Conservation (phyloP, 2,329 filamentous ascomycete genomes). For the Teratosphaeria epicoccoides region DNA sequence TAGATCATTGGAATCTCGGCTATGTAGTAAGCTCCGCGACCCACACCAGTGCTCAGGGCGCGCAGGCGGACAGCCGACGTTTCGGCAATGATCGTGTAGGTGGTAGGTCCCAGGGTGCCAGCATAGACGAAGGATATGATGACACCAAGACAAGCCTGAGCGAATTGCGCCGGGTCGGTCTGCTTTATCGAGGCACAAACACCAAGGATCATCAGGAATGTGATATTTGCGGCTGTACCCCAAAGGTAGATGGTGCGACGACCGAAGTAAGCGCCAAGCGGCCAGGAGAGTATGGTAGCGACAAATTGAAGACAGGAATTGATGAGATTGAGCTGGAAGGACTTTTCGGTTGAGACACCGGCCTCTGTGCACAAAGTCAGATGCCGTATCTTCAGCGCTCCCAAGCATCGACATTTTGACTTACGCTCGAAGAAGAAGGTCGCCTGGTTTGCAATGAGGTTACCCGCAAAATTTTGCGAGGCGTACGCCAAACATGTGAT, state of each 20-base stretch:
- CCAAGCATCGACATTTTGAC: slow-evolving; percentile 14
- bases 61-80: slow-evolving; percentile 19
- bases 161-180: slow-evolving; percentile 24
- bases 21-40: slow-evolving; percentile 18
- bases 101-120: slow-evolving; percentile 14
- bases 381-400: not conserved
- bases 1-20: slow-evolving; percentile 11
- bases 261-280: slow-evolving; percentile 26
- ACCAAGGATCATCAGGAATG: slow-evolving; percentile 18
- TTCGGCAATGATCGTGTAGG: slow-evolving; percentile 20
- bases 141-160: slow-evolving; percentile 39
- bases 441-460: slow-evolving; percentile 53
- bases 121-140: slow-evolving; percentile 33
- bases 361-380: slow-evolving; percentile 24
- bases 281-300: slow-evolving; percentile 17
- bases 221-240: slow-evolving; percentile 24
- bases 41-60: slow-evolving; percentile 17
- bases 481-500: slow-evolving; percentile 49
- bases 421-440: slow-evolving; percentile 50
- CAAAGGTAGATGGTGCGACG: slow-evolving; percentile 30
- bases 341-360: slow-evolving; percentile 22
- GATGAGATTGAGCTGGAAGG: slow-evolving; percentile 29
- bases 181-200: slow-evolving; percentile 10
- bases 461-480: slow-evolving; percentile 52
- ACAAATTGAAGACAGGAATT: slow-evolving; percentile 13